Base-by-base conservation (phyloP, 179 eudicot genomes). In the Drosera spatulata region DNA sequence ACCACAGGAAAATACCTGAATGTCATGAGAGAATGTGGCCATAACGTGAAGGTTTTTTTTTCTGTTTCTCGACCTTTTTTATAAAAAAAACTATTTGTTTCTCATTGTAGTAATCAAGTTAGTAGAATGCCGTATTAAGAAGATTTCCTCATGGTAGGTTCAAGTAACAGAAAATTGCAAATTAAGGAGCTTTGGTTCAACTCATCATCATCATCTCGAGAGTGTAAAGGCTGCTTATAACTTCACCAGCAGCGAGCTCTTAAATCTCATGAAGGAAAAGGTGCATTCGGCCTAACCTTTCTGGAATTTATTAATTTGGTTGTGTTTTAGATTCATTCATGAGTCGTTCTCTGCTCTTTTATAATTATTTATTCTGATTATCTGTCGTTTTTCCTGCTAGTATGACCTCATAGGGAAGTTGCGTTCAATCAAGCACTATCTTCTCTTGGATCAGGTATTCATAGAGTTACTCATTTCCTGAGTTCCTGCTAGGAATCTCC, bases 21-120 rank as follows among this genome's bases (percentile, higher is more conserved):
- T 82, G 95, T 88, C 74, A 82, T 91, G 98, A 80, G 96, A 77
- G 98, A 91, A 77, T 91, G 96, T 71, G 98, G 98, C 45, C 98
- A 91, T 69, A 80, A 62, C 68, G 85, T 88, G 78, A 95, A 84
- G 98, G 98, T 91, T 66, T 61, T 62, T 62, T 51, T 53, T 43
- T 44, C 50, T 22, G 0, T 22, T 22, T 22, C 33, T 22, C 33
- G 33, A 22, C 33, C 33, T 22, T 22, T 22, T 22, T 22, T 22
- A 22, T 22, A 22, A 22, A 22, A 22, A 22, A 22, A 22, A 22
- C 33, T 22, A 22, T 22, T 22, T 22, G 33, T 22, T 22, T 22
- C 33, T 22, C 33, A 22, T 22, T 22, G 33, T 22, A 22, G 33
- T 22, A 22, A 22, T 22, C 33, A 22, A 22, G 12, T 55, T 69